Evolutionary conservation across 2,329 filamentous ascomycete genomes (phyloP), one percentile per base, ranked within the genome.

Genomic region (Fulvia fulva): DNA sequence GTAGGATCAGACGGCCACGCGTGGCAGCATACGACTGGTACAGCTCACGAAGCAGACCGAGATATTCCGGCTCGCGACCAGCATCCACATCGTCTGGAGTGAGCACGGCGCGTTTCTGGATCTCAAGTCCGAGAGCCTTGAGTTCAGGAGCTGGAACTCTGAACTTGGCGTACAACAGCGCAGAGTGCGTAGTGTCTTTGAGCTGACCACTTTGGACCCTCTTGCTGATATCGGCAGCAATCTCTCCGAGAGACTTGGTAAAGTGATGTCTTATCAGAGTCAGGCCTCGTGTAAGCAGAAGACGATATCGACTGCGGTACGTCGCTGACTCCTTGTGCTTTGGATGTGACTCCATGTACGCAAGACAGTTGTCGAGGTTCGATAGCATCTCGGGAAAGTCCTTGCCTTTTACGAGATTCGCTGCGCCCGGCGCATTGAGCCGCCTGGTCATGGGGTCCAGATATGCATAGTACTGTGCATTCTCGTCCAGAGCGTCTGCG

Each of bases 381-480:
- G 84, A 82, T 51, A 99, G 78, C 81, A 97, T 95, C 54, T 96
- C 90, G 1, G 88, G 86, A 70, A 97, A 97, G 46, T 89, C 88
- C 52, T 88, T 86, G 57, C 88, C 87, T 47, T 92, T 88, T 16
- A 97, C 92, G 56, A 96, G 81, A 57, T 88, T 91, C 51, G 90
- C 87, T 21, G 93, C 92, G 0, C 92, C 91, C 0, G 94, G 92
- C 0, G 92, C 92, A 77, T 97, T 97, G 58, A 99, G 83, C 14
- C 91, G 84, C 56, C 92, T 84, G 0, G 91, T 96, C 60, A 93
- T 91, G 49, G 88, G 91, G 63, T 99, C 94, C 5, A 99, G 82
- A 70, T 96, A 97, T 21, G 89, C 85, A 73, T 99, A 99, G 75
- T 96, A 97, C 70, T 92, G 87, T n/a, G 97, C 79, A 67, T 97